phyloP scores from a whole-genome alignment of 768 basidiomycete genomes.

The Agaricus blazei region DNA sequence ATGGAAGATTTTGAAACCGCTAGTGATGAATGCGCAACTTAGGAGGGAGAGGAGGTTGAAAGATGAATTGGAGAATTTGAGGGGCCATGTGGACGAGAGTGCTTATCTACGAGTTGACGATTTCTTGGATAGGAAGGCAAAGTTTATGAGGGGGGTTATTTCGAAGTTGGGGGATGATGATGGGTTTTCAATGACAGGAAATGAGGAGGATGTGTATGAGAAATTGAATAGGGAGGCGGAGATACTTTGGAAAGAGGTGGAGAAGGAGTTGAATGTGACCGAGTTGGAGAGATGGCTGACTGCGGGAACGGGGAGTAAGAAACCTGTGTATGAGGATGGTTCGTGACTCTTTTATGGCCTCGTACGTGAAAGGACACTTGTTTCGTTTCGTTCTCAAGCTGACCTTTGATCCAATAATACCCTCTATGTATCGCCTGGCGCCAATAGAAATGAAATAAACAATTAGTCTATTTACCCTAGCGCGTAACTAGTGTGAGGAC shows the following conservation, averaged over 20 bases:
- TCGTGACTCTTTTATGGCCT: no score
- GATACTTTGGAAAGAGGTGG: slow-evolving; percentile 4
- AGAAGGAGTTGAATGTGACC: not conserved
- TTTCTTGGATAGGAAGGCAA: not conserved
- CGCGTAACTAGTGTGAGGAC: no score
- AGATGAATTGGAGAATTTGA: not conserved
- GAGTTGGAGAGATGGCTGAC: slow-evolving; percentile 1
- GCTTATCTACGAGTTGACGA: not conserved
- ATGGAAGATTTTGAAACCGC: not conserved
- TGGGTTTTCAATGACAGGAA: not conserved
- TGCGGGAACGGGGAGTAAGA: not conserved
- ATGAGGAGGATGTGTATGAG: not conserved
- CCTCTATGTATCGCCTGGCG: no score
- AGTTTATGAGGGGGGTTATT: not conserved
- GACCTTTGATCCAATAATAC: no score
- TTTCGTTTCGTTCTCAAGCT: no score
- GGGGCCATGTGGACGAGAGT: not conserved
- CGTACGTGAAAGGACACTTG: no score
- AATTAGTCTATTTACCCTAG: no score
- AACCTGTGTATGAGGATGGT: not conserved
- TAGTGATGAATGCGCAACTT: not conserved
- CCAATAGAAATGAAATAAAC: no score
- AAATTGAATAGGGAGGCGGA: not conserved
- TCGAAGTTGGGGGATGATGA: not conserved
- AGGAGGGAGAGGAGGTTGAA: not conserved